These are phyloP conservation scores for Talaromyces funiculosus DNA, from an alignment of 2,329 filamentous ascomycete species.

Conservation along the genomic window DNA sequence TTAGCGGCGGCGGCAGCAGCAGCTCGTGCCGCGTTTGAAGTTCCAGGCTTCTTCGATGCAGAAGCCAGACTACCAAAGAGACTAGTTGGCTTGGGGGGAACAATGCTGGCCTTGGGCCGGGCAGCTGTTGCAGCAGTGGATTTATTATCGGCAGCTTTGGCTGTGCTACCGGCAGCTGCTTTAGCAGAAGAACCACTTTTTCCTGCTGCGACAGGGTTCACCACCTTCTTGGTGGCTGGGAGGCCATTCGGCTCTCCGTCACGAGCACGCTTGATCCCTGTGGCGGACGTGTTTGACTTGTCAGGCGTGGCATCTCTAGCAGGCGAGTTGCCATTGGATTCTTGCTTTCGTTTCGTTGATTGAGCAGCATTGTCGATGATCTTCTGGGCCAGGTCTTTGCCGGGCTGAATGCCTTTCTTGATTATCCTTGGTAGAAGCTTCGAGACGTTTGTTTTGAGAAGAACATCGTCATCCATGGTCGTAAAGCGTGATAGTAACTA, in stretches of 20 bases:
- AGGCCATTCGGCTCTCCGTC: constrained; percentile 33
- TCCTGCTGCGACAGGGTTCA: constrained; percentile 26
- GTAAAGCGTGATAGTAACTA: constrained; percentile 52
- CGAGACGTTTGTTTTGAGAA: constrained; percentile 55
- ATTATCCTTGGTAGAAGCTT: constrained; percentile 54
- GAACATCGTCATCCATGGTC: constrained; percentile 52
- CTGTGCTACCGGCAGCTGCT: constrained; percentile 20
- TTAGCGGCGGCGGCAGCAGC: constrained; percentile 33
- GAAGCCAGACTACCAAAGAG: constrained; percentile 45
- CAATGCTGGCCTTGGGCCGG: constrained; percentile 35
- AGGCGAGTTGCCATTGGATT: constrained; percentile 25
- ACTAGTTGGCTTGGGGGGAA: constrained; percentile 40
- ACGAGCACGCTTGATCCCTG: constrained; percentile 35
- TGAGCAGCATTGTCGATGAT: constrained; percentile 47
- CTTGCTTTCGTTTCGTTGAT: constrained; percentile 41
- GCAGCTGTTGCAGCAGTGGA: constrained; percentile 20
- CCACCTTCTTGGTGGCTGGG: constrained; percentile 35
- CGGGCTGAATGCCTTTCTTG: constrained; percentile 54
- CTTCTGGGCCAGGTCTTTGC: constrained; percentile 51
- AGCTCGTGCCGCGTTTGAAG: constrained; percentile 45
- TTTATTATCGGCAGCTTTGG: constrained; percentile 32
- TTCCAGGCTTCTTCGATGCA: constrained; percentile 47
- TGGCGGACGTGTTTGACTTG: constrained; percentile 17
- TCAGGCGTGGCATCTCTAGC: constrained; percentile 31
- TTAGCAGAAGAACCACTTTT: constrained; percentile 25